Evolutionary conservation across 2,329 filamentous ascomycete species (phyloP), one percentile per base, ranked within the genome.

Genomic region (Curvularia verruculosa): DNA sequence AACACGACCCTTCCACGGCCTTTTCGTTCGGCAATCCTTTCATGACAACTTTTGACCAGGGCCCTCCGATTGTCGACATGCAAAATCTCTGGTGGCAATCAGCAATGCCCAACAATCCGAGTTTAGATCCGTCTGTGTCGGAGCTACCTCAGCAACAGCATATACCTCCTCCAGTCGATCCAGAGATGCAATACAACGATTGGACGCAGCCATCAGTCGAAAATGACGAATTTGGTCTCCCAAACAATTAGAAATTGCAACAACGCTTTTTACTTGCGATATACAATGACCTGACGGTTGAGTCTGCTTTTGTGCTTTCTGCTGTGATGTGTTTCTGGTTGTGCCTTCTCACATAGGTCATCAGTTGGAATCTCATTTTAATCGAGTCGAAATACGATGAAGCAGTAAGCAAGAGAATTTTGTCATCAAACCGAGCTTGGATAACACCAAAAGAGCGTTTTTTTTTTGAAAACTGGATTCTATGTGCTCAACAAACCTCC

Each of bases 41-140:
- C 21, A 28, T 61, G n/a, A 69, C 65, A 2, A 61, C 19, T 26
- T 68, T 64, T 37, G 67, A 70, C 28, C 64, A 70, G 46, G 52
- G 54, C 3, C 52, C 52, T 2, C 61, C 64, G 1, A 34, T 64
- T 6, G 39, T 54, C 9, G 56, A 60, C 9, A 57, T 66, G 41
- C 54, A 63, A 6, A 54, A 62, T 15, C n/a, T 63, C 2, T 64
- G 61, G 63, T 28, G 48, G 46, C 31, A 53, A 5, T 15, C 56
- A 3, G 34, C 26, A n/a, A 13, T 49, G n/a, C 37, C 41, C 1
- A 40, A 13, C 4, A 24, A 54, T 15, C 15, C 52, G 39, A 9
- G 13, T 26, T n/a, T 54, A 7, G 26, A 58, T 19, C 44, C 23
- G 18, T 50, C 41, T 1, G 49, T 13, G 0, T 24, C 52, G 46